Evolutionary conservation across 148 eudicot species (phyloP), one percentile per base, ranked within the genome.

Genomic region (Diospyros lotus): DNA sequence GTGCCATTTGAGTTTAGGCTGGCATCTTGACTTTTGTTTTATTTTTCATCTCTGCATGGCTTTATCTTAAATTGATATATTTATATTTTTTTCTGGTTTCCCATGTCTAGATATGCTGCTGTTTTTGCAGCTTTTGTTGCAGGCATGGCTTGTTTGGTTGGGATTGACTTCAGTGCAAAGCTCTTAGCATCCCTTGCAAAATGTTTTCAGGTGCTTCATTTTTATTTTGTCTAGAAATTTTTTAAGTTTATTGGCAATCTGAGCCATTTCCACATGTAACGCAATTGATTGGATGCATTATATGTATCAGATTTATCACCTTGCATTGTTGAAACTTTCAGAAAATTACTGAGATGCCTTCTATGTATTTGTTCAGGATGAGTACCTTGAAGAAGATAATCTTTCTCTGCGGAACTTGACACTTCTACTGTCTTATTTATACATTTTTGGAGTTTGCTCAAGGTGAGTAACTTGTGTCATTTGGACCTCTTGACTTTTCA

Each of bases 151-250:
- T 86, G 86, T 77, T 80, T 83, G 84, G 89, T 81, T 85, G 99
- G 99, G 71, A 89, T 91, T n/a, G 99, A 95, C 75, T 93, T 93
- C 76, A 93, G 94, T 81, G 99, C 99, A 69, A 95, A 89, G 80
- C 87, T 93, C 73, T 79, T 95, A 73, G 91, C 87, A 69, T 87
- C 89, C 46, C 88, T 95, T 53, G 99, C 98, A 41, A 85, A 89
- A 80, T 82, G 86, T 71, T 93, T 90, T 80, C 93, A 95, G 99
- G 98, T 95, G 76, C 71, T 46, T 61, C 5, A 64, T 38, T 72
- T 53, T 3, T 3, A 9, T 55, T 42, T 54, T 28, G 15, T 9
- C 68, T 8, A 11, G 4, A n/a, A 18, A 28, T 28, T 28, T 28
- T 28, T 28, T 28, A 28, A 28, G 28, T 28, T 58, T 44, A n/a